phyloP scores from a whole-genome alignment of 2,329 filamentous ascomycete species.

The Pyricularia pennisetigena region DNA sequence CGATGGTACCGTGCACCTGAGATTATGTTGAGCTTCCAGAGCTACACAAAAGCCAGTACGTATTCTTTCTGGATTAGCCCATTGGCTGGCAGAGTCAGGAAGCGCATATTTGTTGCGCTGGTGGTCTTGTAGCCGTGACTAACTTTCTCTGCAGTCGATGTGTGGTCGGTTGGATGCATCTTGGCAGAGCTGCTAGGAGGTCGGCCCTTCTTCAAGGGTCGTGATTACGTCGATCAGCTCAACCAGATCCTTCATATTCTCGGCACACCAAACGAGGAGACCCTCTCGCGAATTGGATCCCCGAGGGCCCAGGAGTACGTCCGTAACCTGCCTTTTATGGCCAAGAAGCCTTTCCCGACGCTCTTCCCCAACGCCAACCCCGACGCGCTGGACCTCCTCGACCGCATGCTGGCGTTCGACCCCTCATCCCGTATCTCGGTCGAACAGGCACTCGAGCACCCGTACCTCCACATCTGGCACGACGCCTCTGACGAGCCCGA shows the following conservation, averaged over 20 bases:
- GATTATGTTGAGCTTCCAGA: conserved; percentile 99
- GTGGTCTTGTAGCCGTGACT: not conserved
- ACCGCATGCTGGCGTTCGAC: conserved; percentile 97
- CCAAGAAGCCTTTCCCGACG: conserved; percentile 78
- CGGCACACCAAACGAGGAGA: conserved; percentile 93
- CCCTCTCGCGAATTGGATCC: conserved; percentile 84
- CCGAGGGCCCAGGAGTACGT: conserved; percentile 97
- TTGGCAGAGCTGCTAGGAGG: conserved; percentile 91
- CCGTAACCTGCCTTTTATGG: conserved; percentile 89
- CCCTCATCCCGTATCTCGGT: conserved; percentile 88
- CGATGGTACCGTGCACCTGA: conserved; percentile 93
- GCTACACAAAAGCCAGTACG: conserved; percentile 99
- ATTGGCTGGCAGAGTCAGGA: not conserved
- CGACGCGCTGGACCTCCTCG: conserved; percentile 87
- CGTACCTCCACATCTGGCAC: conserved; percentile 96
- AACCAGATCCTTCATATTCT: conserved; percentile 99
- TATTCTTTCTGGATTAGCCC: conserved; percentile 21
- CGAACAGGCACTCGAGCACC: conserved; percentile 91
- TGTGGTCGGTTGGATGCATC: conserved; percentile 98
- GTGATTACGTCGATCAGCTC: conserved; percentile 97
- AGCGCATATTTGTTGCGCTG: no score
- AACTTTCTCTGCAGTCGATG: conserved; percentile 60
- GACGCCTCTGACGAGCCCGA: conserved; percentile 91
- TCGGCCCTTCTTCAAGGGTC: conserved; percentile 97
- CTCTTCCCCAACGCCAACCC: conserved; percentile 94